Conservation (phyloP, 176 grass and related monocot species). For the Phragmites australis region DNA sequence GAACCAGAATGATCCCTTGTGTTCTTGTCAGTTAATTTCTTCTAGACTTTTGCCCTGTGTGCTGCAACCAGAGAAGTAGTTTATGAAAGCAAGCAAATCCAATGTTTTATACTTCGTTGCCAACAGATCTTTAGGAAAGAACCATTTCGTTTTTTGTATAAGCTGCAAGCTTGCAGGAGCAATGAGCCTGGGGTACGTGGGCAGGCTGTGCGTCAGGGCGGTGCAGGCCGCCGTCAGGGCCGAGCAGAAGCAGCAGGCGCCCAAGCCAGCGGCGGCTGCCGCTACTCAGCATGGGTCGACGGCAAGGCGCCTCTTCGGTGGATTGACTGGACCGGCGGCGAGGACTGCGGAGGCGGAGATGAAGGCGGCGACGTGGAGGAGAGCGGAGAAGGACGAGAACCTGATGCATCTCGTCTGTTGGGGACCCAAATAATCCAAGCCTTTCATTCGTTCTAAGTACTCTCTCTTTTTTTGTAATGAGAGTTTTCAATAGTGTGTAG, state of each 20-base stretch:
- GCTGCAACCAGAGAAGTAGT: no score
- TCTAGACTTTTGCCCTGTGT: no score
- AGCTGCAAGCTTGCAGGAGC: no score
- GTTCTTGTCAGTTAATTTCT: no score
- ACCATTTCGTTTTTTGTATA: no score
- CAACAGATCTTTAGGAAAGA: no score
- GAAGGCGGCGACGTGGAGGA: neutral
- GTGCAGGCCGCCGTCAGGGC: slow-evolving; percentile 31
- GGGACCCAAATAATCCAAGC: slow-evolving; percentile 41
- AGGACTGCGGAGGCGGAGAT: neutral
- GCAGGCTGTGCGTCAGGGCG: slow-evolving; percentile 27
- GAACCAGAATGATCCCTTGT: no score
- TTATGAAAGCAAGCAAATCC: no score
- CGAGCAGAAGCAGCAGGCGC: slow-evolving; percentile 35
- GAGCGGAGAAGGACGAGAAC: slow-evolving; percentile 8
- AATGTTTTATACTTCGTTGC: no score
- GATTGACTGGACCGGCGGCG: neutral
- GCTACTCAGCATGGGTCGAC: neutral
- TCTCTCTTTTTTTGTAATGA: neutral
- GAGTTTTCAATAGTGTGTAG: neutral
- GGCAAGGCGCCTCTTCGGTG: neutral
- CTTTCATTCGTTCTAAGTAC: neutral
- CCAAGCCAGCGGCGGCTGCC: neutral
- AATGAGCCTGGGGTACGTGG: slow-evolving; percentile 37
- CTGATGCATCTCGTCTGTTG: slow-evolving; percentile 43